These are phyloP conservation scores for Dictyostelium brefeldianum DNA, from an alignment of 78 protist genomes.

Conservation along the genomic window DNA sequence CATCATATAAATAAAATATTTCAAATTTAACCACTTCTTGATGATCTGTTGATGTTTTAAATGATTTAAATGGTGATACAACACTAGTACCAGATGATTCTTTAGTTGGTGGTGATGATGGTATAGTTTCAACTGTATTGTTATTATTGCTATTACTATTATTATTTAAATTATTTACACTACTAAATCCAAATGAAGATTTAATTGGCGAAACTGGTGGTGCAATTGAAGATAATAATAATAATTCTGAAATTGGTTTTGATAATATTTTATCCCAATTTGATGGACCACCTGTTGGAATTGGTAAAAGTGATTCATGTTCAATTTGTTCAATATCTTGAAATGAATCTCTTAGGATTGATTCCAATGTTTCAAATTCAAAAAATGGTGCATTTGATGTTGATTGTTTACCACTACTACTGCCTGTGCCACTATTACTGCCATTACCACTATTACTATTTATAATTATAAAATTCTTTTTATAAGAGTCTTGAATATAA, in stretches of 20 bases:
- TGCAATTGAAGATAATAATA: neutral
- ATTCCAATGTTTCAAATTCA: neutral
- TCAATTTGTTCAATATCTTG: neutral
- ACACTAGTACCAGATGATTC: neutral
- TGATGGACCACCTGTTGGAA: slow-evolving; percentile 1
- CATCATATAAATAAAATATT: slow-evolving; percentile 36
- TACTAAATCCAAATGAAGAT: slow-evolving; percentile 10
- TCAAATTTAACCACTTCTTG: slow-evolving; percentile 38
- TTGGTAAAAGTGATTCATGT: neutral
- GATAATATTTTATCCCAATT: slow-evolving; percentile 27
- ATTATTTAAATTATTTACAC: neutral
- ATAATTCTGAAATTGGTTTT: slow-evolving; percentile 20
- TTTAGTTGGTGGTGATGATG: neutral
- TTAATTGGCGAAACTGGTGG: neutral
- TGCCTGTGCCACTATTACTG: too few species aligned
- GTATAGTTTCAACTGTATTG: neutral
- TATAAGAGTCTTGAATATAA: slow-evolving; percentile 15
- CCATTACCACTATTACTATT: neutral
- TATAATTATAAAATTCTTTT: slow-evolving; percentile 19
- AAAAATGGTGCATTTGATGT: too few species aligned
- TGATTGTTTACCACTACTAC: neutral
- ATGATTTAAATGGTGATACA: slow-evolving; percentile 19
- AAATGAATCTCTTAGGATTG: neutral
- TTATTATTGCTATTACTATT: neutral
- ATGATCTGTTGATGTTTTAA: neutral